Evolutionary conservation across 805 yeast genomes (phyloP).

Genomic region (Candida germanica): DNA sequence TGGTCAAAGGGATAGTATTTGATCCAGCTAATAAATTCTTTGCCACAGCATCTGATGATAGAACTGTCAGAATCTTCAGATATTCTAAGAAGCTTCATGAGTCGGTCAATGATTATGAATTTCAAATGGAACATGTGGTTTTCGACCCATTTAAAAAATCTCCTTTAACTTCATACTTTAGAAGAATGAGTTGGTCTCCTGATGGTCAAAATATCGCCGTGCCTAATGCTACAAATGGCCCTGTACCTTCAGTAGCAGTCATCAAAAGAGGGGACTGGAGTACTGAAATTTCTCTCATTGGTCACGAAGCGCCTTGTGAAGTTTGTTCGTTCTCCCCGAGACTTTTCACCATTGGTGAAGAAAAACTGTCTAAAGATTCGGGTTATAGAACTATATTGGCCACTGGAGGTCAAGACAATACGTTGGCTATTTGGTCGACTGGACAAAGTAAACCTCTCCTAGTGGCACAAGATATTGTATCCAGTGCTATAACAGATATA

Average conservation of each 20-base stretch:
- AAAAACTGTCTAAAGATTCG: slow-evolving; percentile 20
- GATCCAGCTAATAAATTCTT: slow-evolving; percentile 98
- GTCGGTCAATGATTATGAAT: slow-evolving; percentile 58
- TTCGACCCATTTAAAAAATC: slow-evolving; percentile 83
- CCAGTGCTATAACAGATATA: slow-evolving; percentile 81
- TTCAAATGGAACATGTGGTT: slow-evolving; percentile 81
- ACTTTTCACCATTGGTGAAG: slow-evolving; percentile 35
- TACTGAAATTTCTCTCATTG: slow-evolving; percentile 67
- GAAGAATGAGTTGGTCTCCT: slow-evolving; percentile 86
- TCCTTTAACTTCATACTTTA: slow-evolving; percentile 87
- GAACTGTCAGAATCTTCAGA: slow-evolving; percentile 83
- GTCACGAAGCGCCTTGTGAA: slow-evolving; percentile 84
- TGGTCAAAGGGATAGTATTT: slow-evolving; percentile 93
- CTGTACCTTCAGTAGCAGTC: slow-evolving; percentile 69
- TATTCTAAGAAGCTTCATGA: slow-evolving; percentile 65
- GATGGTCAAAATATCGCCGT: slow-evolving; percentile 86
- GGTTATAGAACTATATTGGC: slow-evolving; percentile 72
- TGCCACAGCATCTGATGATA: slow-evolving; percentile 95
- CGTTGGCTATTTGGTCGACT: slow-evolving; percentile 87
- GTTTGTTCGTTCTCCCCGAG: slow-evolving; percentile 75
- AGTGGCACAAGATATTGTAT: slow-evolving; percentile 72
- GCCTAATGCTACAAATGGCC: slow-evolving; percentile 84
- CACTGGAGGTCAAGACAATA: slow-evolving; percentile 92
- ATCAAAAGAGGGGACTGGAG: slow-evolving; percentile 81
- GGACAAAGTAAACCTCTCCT: slow-evolving; percentile 70